These are phyloP conservation scores for Saitozyma sp. DNA, from an alignment of 768 basidiomycete genomes.

Conservation along the genomic window DNA sequence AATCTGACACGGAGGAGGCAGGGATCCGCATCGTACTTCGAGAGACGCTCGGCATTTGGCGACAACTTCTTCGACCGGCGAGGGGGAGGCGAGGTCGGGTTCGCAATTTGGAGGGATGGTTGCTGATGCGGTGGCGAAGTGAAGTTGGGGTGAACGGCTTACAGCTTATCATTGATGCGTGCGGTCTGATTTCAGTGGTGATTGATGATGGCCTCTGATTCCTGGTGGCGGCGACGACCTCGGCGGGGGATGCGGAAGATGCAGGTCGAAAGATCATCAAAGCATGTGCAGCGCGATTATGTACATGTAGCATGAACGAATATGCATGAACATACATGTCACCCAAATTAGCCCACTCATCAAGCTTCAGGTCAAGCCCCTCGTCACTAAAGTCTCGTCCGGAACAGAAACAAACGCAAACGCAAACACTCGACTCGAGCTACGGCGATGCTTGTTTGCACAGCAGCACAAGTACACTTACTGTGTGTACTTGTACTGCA, in stretches of 20 bases:
- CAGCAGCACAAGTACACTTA: neutral
- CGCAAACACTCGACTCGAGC: too few relatives aligned
- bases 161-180: too few relatives aligned
- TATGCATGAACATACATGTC: too few relatives aligned
- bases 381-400: neutral
- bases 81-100: conserved; percentile 26
- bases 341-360: neutral
- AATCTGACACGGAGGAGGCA: neutral
- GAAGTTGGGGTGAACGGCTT: too few relatives aligned
- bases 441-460: too few relatives aligned
- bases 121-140: conserved; percentile 14
- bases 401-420: too few relatives aligned
- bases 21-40: neutral
- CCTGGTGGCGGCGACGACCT: too few relatives aligned
- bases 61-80: conserved; percentile 23
- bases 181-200: neutral
- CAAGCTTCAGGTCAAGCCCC: neutral
- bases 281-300: too few relatives aligned
- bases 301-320: too few relatives aligned
- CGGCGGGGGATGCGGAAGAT: too few relatives aligned
- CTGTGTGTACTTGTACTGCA: neutral
- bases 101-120: conserved; percentile 32
- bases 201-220: too few relatives aligned
- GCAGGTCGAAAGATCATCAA: too few relatives aligned
- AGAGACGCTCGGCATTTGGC: conserved; percentile 7